A percentile compares a stretch with the other conserved stretches of the same genome.
Conservation (phyloP, 192 early-diverging fungal genomes). For the Umbelopsis vinacea region DNA sequence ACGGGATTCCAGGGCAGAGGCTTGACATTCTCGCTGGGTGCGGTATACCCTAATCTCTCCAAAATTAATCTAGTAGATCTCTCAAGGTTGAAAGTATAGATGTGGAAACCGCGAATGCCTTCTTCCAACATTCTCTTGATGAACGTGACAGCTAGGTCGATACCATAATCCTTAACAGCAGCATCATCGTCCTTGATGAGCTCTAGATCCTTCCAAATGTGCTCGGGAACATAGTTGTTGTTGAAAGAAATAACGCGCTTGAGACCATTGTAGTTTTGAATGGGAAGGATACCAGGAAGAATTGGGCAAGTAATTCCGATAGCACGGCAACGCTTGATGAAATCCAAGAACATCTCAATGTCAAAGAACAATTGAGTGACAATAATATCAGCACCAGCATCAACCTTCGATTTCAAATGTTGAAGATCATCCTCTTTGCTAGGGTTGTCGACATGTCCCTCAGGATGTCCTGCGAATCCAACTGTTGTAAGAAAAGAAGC, state of each 20-base stretch:
- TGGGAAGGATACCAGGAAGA: constrained; percentile 93
- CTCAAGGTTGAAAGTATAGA: constrained; percentile 96
- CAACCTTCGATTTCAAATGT: constrained; percentile 84
- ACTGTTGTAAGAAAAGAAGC: not conserved
- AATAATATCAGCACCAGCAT: constrained; percentile 93
- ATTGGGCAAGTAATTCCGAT: constrained; percentile 80
- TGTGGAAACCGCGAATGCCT: constrained; percentile 79
- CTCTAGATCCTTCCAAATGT: constrained; percentile 77
- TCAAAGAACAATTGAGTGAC: constrained; percentile 98
- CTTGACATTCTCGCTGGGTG: constrained; percentile 66
- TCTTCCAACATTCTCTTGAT: constrained; percentile 59
- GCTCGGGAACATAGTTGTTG: constrained; percentile 82
- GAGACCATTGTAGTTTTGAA: constrained; percentile 92
- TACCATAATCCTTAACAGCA: constrained; percentile 94
- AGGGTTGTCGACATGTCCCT: constrained; percentile 86
- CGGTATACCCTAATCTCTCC: constrained; percentile 70
- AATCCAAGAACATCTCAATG: constrained; percentile 73
- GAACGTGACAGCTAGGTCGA: constrained; percentile 79
- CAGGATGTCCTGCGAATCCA: constrained; percentile 76
- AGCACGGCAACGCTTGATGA: constrained; percentile 73
- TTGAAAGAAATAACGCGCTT: constrained; percentile 85
- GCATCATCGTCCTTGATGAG: constrained; percentile 94
- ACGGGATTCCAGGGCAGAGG: constrained; percentile 85
- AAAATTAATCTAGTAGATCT: constrained; percentile 81
- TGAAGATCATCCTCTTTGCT: constrained; percentile 75